These are phyloP conservation scores for Angomonas ambiguus DNA, from an alignment of 208 protist species.

Conservation along the genomic window DNA sequence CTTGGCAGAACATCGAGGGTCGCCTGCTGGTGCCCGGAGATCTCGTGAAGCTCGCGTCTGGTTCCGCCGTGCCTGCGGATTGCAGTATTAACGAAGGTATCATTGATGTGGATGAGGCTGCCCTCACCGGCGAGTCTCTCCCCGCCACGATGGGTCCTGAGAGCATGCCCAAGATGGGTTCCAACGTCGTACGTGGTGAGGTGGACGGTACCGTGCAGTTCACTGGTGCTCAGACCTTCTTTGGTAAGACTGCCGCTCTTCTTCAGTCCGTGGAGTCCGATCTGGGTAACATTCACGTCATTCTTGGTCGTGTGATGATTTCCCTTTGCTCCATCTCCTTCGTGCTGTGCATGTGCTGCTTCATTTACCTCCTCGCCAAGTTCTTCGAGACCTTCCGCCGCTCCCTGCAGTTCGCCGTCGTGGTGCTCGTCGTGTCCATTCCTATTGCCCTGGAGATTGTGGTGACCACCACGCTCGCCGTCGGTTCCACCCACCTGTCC, in stretches of 20 bases:
- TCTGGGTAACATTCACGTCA: constrained; percentile 62
- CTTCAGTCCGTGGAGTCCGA: constrained; percentile 80
- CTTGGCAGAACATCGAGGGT: constrained; percentile 77
- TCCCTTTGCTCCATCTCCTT: constrained; percentile 53
- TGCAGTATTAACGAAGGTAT: constrained; percentile 81
- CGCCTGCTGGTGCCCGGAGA: constrained; percentile 92
- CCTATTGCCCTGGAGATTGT: constrained; percentile 84
- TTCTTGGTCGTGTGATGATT: constrained; percentile 68
- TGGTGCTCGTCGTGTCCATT: constrained; percentile 93
- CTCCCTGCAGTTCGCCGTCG: constrained; percentile 71
- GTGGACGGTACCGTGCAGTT: constrained; percentile 71
- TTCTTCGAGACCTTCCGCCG: constrained; percentile 58
- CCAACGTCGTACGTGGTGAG: constrained; percentile 76
- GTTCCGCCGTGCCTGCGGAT: constrained; percentile 92
- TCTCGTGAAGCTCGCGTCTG: constrained; percentile 85
- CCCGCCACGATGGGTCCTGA: constrained; percentile 87
- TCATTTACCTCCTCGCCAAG: constrained; percentile 72
- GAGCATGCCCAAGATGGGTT: constrained; percentile 91
- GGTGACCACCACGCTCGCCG: constrained; percentile 82
- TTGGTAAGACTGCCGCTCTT: constrained; percentile 90
- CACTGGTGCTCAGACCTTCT: constrained; percentile 93
- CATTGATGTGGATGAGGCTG: constrained; percentile 93
- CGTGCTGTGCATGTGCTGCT: constrained; percentile 65
- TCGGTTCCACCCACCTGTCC: constrained; percentile 90
- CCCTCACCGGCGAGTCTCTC: constrained; percentile 94